A percentile compares a stretch with the other conserved stretches of the same genome.
These are phyloP conservation scores for Achaetomium macrosporum DNA, from an alignment of 2,329 filamentous ascomycete genomes.

Conservation along the genomic window DNA sequence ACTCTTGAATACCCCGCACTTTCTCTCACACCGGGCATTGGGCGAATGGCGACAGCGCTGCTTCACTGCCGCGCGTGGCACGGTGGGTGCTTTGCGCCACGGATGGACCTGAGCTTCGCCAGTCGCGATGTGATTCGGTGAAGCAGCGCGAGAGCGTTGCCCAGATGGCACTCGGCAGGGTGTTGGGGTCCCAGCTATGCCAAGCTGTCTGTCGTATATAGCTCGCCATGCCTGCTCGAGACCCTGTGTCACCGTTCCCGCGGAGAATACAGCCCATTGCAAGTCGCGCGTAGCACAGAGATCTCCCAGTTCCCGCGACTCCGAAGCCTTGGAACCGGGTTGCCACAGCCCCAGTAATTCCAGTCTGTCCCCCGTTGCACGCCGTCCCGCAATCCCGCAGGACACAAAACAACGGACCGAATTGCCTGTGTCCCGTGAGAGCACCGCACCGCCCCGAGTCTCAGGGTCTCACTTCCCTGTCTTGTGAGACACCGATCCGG, in stretches of 20 bases:
- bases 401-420: conserved; percentile 7
- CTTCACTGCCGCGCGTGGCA: conserved; percentile 11
- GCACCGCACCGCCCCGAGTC: conserved; percentile 5
- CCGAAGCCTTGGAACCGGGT: conserved; percentile 3
- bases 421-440: background rate
- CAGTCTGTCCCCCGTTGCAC: conserved; percentile 1
- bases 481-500: background rate
- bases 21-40: conserved; percentile 6
- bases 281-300: background rate
- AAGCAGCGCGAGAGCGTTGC: background rate
- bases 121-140: background rate
- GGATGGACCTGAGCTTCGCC: background rate
- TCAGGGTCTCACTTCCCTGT: background rate
- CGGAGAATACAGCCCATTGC: background rate
- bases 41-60: background rate
- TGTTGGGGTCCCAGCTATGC: background rate
- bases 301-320: background rate
- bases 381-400: background rate
- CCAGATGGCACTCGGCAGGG: background rate
- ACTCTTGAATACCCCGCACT: no score
- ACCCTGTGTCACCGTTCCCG: background rate
- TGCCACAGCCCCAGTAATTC: background rate
- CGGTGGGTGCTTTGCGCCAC: conserved; percentile 2
- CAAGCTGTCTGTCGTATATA: background rate
- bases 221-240: background rate